Evolutionary conservation across 208 protist species (phyloP), one percentile per base, ranked within the genome.

Genomic region (Trypanosoma theileri): DNA sequence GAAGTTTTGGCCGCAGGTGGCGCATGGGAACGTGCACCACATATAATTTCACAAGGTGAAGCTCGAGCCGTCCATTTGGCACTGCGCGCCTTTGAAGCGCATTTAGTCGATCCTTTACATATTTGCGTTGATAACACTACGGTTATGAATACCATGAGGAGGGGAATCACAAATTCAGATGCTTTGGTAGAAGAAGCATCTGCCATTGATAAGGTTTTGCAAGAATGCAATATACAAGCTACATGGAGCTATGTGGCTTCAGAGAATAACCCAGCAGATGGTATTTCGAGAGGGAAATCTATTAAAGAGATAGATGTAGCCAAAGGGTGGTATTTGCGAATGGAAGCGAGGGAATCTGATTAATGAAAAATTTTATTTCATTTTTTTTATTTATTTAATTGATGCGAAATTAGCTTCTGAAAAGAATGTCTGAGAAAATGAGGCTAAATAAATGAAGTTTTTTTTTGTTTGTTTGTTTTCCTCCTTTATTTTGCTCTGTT

Each of bases 91-190:
- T 63, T 63, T 52, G 9, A 51, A n/a, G 28, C n/a, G 6, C 28
- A 51, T 16, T 41, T 63, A 9, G 12, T 17, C 3, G 42, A 22
- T 1, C 1, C 1, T 51, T 12, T 63, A 17, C 59, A 51, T 24
- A 51, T 63, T 26, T 63, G 59, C 26, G n/a, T 46, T 6, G 59
- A 63, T 52, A 63, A 28, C n/a, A 51, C 42, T 2, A 51, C 31
- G 3, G 59, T 63, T 46, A 28, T 51, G 59, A 13, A 63, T 51
- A 24, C 51, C 14, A 63, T 50, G 59, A 63, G 6, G 17, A 63
- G 6, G 13, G 1, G 42, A 1, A 26, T 14, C 21, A 28, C 59
- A 14, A 4, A 51, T 41, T 51, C 59, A 4, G 41, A 63, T 14
- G 42, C 59, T 14, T 22, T 46, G 41, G 59, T 63, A 6, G 8